Percentiles rank a stretch among this genome's conserved stretches.
Conservation (phyloP, 108 stramenopile genomes). For the Phaeodactylum tricornutum region DNA sequence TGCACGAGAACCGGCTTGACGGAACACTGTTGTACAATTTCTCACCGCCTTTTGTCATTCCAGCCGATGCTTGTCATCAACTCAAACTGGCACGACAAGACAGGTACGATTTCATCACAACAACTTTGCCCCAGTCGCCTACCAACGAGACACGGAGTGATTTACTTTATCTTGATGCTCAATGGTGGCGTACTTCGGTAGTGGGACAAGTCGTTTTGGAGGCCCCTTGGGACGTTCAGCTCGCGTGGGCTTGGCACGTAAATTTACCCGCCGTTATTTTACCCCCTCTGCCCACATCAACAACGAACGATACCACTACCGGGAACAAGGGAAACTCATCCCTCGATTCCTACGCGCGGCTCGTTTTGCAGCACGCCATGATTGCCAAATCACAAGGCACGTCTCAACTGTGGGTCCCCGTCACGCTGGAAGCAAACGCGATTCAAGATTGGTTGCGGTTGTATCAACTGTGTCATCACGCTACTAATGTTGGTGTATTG, state of each 20-base stretch:
- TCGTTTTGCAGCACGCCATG: too few species aligned
- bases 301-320: too few species aligned
- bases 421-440: background rate
- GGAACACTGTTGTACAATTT: too few species aligned
- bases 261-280: conserved; percentile 83
- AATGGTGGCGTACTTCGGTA: conserved; percentile 31
- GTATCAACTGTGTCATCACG: background rate
- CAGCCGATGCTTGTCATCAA: too few species aligned
- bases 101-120: too few species aligned
- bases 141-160: conserved; percentile 5
- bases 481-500: background rate
- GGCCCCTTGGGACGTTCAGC: background rate
- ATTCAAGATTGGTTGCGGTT: background rate
- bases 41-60: too few species aligned
- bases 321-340: too few species aligned
- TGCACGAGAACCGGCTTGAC: too few species aligned
- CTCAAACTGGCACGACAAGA: too few species aligned
- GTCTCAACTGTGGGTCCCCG: conserved; percentile 6
- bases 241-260: conserved; percentile 92
- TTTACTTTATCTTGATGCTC: conserved; percentile 1
- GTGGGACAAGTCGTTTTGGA: conserved; percentile 15
- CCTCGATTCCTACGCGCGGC: too few species aligned
- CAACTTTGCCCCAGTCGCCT: too few species aligned
- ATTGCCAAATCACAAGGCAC: conserved; percentile 3
- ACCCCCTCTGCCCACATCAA: conserved; percentile 27